Percentiles rank a stretch among this genome's conserved stretches.
Evolutionary conservation across 164 flowering plant genomes (phyloP).

Genomic region (Sextonia rubra): DNA sequence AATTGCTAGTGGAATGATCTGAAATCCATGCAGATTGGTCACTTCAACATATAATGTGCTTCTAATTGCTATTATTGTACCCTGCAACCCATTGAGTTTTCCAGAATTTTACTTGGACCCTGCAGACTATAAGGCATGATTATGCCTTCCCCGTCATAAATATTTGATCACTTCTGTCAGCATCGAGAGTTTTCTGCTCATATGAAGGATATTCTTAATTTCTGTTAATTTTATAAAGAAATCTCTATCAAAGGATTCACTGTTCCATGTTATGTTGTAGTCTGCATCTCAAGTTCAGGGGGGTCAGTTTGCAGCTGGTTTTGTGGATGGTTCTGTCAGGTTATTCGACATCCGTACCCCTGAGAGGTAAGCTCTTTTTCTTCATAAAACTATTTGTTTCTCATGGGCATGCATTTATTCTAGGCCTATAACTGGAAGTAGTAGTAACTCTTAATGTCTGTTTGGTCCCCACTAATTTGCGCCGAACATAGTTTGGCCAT

Average conservation of each 20-base stretch:
- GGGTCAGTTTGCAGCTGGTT: slow-evolving; percentile 90
- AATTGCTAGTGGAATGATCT: no score
- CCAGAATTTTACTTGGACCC: background rate
- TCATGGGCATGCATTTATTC: background rate
- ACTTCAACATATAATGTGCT: no score
- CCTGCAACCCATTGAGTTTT: no score
- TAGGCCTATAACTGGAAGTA: background rate
- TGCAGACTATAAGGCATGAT: background rate
- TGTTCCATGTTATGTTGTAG: slow-evolving; percentile 30
- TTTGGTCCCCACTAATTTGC: background rate
- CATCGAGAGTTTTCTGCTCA: background rate
- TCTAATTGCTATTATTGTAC: no score
- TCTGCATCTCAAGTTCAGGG: slow-evolving; percentile 95
- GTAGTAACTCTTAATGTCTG: background rate
- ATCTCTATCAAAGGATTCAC: background rate
- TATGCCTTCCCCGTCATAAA: background rate
- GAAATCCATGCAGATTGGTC: no score
- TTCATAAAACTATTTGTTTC: background rate
- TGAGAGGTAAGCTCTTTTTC: slow-evolving; percentile 50
- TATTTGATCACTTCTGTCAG: background rate
- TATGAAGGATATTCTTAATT: background rate
- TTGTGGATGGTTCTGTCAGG: slow-evolving; percentile 81
- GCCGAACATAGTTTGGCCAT: background rate
- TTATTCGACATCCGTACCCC: slow-evolving; percentile 83
- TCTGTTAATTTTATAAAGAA: no score